phyloP scores from a whole-genome alignment of 768 basidiomycete species.

The Auricularia auricula-judae region DNA sequence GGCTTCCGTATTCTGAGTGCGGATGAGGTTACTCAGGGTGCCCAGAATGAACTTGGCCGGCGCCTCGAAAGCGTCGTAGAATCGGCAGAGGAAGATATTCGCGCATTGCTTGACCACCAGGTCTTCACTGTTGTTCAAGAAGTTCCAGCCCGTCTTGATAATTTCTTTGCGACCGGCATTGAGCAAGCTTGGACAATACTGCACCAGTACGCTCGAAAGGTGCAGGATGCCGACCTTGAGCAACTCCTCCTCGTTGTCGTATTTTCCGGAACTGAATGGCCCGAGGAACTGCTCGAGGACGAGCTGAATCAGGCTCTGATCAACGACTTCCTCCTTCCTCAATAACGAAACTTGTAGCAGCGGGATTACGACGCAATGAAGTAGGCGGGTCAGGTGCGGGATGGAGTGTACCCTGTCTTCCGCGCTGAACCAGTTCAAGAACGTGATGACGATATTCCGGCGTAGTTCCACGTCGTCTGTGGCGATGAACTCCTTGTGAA shows the following conservation, averaged over 20 bases:
- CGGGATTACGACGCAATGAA: conserved; percentile 78
- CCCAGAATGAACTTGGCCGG: conserved; percentile 85
- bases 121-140: conserved; percentile 68
- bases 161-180: conserved; percentile 81
- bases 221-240: conserved; percentile 88
- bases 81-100: conserved; percentile 80
- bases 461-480: conserved; percentile 57
- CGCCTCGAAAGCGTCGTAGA: conserved; percentile 81
- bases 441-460: conserved; percentile 74
- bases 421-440: conserved; percentile 71
- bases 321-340: conserved; percentile 46
- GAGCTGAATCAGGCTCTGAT: conserved; percentile 55
- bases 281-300: conserved; percentile 75
- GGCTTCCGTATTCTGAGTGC: conserved; percentile 67
- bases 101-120: conserved; percentile 87
- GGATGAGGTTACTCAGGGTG: conserved; percentile 84
- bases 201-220: conserved; percentile 79
- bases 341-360: conserved; percentile 53
- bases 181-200: conserved; percentile 70
- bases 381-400: conserved; percentile 40
- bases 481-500: conserved; percentile 76
- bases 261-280: conserved; percentile 46
- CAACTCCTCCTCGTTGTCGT: conserved; percentile 61
- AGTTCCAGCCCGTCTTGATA: conserved; percentile 88
- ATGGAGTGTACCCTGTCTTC: conserved; percentile 67